Evolutionary conservation across 2,329 filamentous ascomycete genomes (phyloP).

Genomic region (Fusarium nisikadoi): DNA sequence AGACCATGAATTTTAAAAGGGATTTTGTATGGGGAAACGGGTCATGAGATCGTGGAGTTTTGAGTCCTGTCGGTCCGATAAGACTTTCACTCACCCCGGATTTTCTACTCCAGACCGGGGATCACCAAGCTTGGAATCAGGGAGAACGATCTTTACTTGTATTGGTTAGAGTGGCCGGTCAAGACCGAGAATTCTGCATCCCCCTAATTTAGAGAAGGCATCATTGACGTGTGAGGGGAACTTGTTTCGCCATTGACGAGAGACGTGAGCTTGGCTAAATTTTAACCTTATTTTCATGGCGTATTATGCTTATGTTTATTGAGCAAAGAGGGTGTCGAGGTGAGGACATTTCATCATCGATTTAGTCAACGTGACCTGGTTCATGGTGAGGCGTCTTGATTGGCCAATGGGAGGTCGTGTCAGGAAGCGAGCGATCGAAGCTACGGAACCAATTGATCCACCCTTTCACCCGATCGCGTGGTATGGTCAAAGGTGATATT

Average conservation of each 20-base stretch:
- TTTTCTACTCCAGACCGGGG: not conserved
- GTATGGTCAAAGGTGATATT: not conserved
- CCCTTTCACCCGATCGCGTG: not conserved
- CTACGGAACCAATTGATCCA: not conserved
- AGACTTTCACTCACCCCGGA: not conserved
- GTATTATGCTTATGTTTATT: not conserved
- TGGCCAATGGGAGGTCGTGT: not conserved
- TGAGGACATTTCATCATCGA: not conserved
- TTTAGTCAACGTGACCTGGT: not conserved
- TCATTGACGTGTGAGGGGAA: not conserved
- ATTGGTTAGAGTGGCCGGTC: not conserved
- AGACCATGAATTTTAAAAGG: not conserved
- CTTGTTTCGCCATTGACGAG: not conserved
- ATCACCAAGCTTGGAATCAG: not conserved
- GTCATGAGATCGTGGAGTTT: not conserved
- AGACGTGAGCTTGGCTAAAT: not conserved
- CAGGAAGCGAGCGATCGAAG: not conserved
- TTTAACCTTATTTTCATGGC: not conserved
- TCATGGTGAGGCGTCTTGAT: fast-evolving
- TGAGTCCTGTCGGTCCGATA: not conserved
- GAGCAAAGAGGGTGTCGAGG: not conserved
- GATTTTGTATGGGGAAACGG: not conserved
- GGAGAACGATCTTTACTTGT: not conserved
- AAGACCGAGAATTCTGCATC: not conserved
- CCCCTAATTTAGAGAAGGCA: not conserved